Percentiles rank a stretch among this genome's conserved stretches.
These are phyloP conservation scores for Zasmidium citrigriseum DNA, from an alignment of 2,329 filamentous ascomycete genomes.

Conservation along the genomic window DNA sequence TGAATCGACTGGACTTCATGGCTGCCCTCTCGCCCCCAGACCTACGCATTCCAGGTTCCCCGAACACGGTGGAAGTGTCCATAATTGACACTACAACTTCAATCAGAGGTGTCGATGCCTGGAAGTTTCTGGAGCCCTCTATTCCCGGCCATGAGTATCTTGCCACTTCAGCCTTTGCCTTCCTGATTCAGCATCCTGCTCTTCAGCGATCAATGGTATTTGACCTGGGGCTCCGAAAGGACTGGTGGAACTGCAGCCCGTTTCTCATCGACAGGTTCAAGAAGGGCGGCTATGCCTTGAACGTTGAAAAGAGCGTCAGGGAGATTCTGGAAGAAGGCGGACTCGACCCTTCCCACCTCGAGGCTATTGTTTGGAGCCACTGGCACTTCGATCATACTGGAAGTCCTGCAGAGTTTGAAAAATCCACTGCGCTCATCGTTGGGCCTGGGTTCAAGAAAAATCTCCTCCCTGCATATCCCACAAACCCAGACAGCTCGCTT, in stretches of 20 bases:
- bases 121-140: constrained; percentile 34
- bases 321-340: constrained; percentile 14
- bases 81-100: constrained; percentile 32
- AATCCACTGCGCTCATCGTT: constrained; percentile 49
- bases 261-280: constrained; percentile 8
- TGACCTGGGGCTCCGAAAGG: constrained; percentile 48
- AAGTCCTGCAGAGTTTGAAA: constrained; percentile 50
- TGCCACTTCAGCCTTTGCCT: constrained; percentile 44
- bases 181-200: constrained; percentile 46
- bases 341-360: constrained; percentile 2
- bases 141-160: constrained; percentile 39
- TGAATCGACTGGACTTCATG: no score
- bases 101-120: constrained; percentile 17
- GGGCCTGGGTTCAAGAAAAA: constrained; percentile 53
- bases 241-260: constrained; percentile 27
- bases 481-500: constrained; percentile 16
- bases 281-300: constrained; percentile 31
- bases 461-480: constrained; percentile 51
- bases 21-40: constrained; percentile 15
- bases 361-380: constrained; percentile 5
- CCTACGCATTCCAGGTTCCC: constrained; percentile 32
- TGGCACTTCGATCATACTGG: constrained; percentile 55
- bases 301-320: constrained; percentile 35
- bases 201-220: constrained; percentile 34
- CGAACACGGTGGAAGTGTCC: constrained; percentile 31